phyloP scores from a whole-genome alignment of 176 grass and related monocot species.

The Oryza meyeriana region DNA sequence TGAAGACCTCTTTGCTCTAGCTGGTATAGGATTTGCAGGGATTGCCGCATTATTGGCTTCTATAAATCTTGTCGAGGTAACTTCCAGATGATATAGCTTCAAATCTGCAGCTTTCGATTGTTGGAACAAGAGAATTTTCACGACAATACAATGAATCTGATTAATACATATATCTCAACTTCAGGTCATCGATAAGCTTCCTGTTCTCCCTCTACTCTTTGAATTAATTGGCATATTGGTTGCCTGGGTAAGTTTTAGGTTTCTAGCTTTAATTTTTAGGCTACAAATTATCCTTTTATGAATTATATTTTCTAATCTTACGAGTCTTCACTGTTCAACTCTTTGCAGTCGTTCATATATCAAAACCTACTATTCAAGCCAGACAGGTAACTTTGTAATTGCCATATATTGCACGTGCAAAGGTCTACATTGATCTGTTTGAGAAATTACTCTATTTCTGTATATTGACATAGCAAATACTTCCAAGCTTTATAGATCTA shows the following conservation, averaged over 20 bases:
- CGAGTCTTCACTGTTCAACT: constrained; percentile 1
- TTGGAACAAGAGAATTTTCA: neutral
- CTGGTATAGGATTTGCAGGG: constrained; percentile 70
- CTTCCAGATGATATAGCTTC: neutral
- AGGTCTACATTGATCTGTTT: neutral
- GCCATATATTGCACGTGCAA: neutral
- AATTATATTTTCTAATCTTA: neutral
- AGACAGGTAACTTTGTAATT: constrained; percentile 46
- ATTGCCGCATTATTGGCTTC: constrained; percentile 78
- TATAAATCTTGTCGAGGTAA: constrained; percentile 59
- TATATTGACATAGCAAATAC: neutral
- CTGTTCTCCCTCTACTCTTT: constrained; percentile 54
- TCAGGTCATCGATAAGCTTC: constrained; percentile 84
- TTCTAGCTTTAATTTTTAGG: neutral
- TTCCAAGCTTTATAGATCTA: neutral
- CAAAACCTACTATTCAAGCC: constrained; percentile 88
- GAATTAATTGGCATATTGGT: constrained; percentile 80
- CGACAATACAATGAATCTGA: neutral
- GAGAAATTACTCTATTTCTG: neutral
- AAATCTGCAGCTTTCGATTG: neutral
- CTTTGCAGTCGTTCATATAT: constrained; percentile 84
- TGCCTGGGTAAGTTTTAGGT: constrained; percentile 63
- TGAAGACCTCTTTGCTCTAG: constrained; percentile 80
- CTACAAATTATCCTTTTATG: neutral
- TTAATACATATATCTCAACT: constrained; percentile 15